Percentiles rank a stretch among this genome's conserved stretches.
These are phyloP conservation scores for Guyanaporus albipodus DNA, from an alignment of 768 basidiomycete species.

Conservation along the genomic window DNA sequence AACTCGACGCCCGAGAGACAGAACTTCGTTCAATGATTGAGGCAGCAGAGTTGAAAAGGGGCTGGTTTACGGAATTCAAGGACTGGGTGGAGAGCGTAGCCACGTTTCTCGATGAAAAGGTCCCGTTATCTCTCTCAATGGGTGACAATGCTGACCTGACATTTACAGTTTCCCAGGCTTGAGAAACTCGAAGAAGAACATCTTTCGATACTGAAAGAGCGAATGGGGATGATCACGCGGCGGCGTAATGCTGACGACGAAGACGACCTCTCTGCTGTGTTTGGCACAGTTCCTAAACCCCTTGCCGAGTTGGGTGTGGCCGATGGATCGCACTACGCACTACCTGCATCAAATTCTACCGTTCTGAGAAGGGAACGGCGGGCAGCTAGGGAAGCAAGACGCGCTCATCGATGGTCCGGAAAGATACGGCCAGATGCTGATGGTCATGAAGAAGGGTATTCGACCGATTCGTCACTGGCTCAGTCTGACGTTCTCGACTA, in stretches of 20 bases:
- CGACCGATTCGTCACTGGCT: conserved; percentile 75
- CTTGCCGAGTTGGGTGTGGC: conserved; percentile 38
- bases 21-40: conserved; percentile 75
- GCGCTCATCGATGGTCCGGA: conserved; percentile 38
- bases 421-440: conserved; percentile 27
- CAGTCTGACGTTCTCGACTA: conserved; percentile 70
- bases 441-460: conserved; percentile 70
- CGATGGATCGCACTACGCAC: conserved; percentile 59
- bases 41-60: conserved; percentile 70
- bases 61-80: conserved; percentile 75
- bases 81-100: conserved; percentile 83
- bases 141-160: not conserved
- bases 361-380: conserved; percentile 52
- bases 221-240: conserved; percentile 59
- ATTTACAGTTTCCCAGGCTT: conserved; percentile 62
- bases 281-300: conserved; percentile 48
- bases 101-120: conserved; percentile 87
- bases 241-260: conserved; percentile 75
- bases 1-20: conserved; percentile 62
- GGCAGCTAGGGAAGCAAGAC: conserved; percentile 54
- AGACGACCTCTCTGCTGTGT: conserved; percentile 72
- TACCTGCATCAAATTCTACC: conserved; percentile 45
- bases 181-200: conserved; percentile 78
- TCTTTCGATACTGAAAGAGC: conserved; percentile 68
- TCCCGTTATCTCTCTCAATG: conserved; percentile 25